Base-by-base conservation (phyloP, 805 yeast species). In the Candida berthetii region DNA sequence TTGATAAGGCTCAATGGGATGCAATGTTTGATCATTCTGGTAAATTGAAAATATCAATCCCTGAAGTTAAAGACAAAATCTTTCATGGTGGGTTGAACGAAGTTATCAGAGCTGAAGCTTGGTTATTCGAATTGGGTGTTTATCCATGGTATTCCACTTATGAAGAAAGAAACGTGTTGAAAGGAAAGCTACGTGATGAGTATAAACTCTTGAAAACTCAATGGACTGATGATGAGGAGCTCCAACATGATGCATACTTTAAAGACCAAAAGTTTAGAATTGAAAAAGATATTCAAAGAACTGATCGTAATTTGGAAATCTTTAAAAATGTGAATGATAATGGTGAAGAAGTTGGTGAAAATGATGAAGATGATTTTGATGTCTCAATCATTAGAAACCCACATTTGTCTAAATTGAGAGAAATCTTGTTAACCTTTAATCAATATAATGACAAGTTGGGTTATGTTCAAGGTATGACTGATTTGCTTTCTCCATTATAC, bases 391-490 rank as follows among this genome's bases (percentile, higher is more conserved):
- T 95, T 38, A 69, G 61, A 35, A 93, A 93, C 58, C 82, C 86
- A 10, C 89, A 93, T 60, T 66, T 93, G 44, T 71, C 76, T 45
- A 73, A 66, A 39, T 64, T 93, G 65, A 74, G 87, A 50, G 89
- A 85, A 51, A 84, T 93, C 46, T 68, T 93, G 32, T 71, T 89
- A 42, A 86, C 97, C 1, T 91, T 84, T 55, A 91, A 93, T 59
- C 89, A 85, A 60, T 74, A 81, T 58, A 90, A 93, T 60, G 70
- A 68, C 36, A 83, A 88, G 50, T 64, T 93, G 50, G 99, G 99
- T 1, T 93, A 93, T 55, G 96, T 93, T 16, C 99, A 93, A 65
- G 99, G 99, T 2, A 93, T 93, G 99, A 80, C 93, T 9, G 99
- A 93, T 61, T 66, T 93, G 39, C 66, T 93, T 31, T 84, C 96